Conservation (phyloP, 306 rosid species). For the Mucuna pruriens region DNA sequence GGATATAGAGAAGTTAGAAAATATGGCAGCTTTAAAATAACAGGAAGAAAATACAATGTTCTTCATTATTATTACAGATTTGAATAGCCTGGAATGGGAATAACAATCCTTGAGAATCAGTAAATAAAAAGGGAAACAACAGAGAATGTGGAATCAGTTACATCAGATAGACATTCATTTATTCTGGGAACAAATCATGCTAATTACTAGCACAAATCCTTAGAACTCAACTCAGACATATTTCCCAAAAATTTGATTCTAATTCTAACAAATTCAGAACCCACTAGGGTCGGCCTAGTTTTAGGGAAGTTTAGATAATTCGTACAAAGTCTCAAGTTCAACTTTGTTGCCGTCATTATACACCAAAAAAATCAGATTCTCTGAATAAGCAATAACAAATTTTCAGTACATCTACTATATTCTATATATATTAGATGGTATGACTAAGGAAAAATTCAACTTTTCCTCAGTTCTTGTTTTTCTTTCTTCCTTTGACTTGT, state of each 20-base stretch:
- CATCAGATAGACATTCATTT: background rate
- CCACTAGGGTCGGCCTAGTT: too few relatives aligned
- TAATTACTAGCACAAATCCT: background rate
- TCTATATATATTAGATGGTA: background rate
- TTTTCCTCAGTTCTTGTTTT: constrained; percentile 53
- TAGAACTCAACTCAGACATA: background rate
- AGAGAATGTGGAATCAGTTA: background rate
- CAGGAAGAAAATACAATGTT: background rate
- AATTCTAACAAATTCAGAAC: background rate
- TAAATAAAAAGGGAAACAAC: background rate
- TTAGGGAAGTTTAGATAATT: too few relatives aligned
- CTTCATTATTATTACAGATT: background rate
- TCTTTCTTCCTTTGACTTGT: constrained; percentile 80
- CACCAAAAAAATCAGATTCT: too few relatives aligned
- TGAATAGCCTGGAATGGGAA: background rate
- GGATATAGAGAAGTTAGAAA: background rate
- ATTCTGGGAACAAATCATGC: background rate
- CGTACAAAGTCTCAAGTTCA: too few relatives aligned
- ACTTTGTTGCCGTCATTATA: too few relatives aligned
- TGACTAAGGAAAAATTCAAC: background rate
- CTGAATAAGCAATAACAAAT: background rate
- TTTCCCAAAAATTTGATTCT: background rate
- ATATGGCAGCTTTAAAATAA: background rate
- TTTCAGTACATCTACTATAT: background rate
- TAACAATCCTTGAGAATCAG: background rate